Evolutionary conservation across 306 rosid species (phyloP).

Genomic region (Citrullus mucosospermus): DNA sequence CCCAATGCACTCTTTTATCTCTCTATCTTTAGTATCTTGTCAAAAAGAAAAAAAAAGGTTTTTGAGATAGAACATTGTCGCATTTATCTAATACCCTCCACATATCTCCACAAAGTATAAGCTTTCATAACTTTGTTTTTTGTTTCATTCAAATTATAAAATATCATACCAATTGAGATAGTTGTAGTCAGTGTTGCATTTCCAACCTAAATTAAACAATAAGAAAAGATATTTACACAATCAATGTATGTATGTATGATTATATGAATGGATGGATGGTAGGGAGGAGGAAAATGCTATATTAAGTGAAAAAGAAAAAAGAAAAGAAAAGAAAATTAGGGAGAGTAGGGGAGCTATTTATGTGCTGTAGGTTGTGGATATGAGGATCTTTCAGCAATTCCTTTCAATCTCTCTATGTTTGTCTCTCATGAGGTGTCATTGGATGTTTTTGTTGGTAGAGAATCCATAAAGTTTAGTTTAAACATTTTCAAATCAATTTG

Average conservation of each 20-base stretch:
- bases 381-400: conserved; percentile 43
- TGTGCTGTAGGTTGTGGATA: conserved; percentile 57
- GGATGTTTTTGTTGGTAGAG: conserved; percentile 17
- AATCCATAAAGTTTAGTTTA: conserved; percentile 36
- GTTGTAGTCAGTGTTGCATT: no score
- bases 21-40: no score
- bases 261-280: conserved; percentile 17
- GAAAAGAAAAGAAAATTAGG: conserved; percentile 1
- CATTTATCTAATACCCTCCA: no score
- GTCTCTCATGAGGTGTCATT: conserved; percentile 9
- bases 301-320: conserved; percentile 17
- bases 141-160: no score
- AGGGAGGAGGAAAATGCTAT: conserved; percentile 14
- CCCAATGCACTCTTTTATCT: no score
- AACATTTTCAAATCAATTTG: conserved; percentile 9
- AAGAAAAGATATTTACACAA: background rate
- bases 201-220: no score
- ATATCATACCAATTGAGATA: no score
- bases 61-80: no score
- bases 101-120: no score
- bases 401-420: conserved; percentile 17
- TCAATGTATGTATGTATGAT: background rate
- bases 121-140: no score
- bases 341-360: conserved; percentile 45
- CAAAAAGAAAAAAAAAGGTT: no score